Evolutionary conservation across 2,329 filamentous ascomycete species (phyloP), one percentile per base, ranked within the genome.

Genomic region (Fusarium sp.): DNA sequence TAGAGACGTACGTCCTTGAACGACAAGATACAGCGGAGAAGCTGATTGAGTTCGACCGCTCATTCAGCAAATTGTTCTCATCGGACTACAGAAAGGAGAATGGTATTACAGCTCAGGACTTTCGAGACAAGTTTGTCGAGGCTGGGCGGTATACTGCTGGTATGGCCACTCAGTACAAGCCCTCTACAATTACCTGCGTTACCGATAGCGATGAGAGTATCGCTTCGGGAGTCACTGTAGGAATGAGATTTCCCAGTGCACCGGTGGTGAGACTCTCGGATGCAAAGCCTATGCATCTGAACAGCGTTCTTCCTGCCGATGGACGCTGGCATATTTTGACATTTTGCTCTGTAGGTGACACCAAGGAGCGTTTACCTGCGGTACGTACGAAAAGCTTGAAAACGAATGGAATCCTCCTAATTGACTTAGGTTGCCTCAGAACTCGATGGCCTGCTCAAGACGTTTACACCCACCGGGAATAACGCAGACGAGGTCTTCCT

Each of bases 1-100:
- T 89, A 0, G 70, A 80, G 3, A 87, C 84, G 0, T 89, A 89
- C 61, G 82, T 85, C 27, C 59, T 77, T 11, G 87, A 89, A 65
- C 80, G 87, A 78, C 86, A 73, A 34, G 80, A 82, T 16, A 80
- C 84, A 4, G 83, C 83, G 1, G 74, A 80, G 40, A 79, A 83
- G 8, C 78, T 84, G 0, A 83, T 84, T 52, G 76, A 81, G n/a
- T 84, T 84, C 38, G 83, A 85, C 60, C 76, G 79, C 6, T 82
- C 66, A 0, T 75, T 70, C 15, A 70, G 71, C 2, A 64, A 65
- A 4, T 20, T 76, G 4, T 76, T 76, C 27, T 72, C 71, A 1
- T 62, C 67, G 0, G 67, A 68, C 3, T 62, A 75, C 1, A 49
- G 65, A 9, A 72, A 64, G 3, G 16, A 58, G 12, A 48, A 69